A percentile compares a stretch with the other conserved stretches of the same genome.
Conservation (phyloP, 1,284 basidiomycete genomes). For the Malassezia caprae region DNA sequence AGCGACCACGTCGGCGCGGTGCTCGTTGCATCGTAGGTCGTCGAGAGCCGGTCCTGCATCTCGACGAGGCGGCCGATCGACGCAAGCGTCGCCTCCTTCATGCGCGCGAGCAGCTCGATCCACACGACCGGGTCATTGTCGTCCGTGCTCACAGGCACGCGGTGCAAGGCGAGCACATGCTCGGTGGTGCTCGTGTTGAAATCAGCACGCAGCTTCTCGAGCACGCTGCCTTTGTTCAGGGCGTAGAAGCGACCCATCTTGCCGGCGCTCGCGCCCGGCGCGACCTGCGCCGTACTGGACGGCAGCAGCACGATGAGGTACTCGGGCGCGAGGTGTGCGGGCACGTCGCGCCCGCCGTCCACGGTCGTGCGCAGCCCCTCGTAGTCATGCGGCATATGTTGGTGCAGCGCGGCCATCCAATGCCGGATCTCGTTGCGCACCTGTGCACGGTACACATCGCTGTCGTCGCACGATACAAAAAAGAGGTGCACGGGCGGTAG, state of each 20-base stretch:
- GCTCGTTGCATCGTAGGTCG: constrained; percentile 13
- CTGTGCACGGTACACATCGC: constrained; percentile 40
- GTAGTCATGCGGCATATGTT: constrained; percentile 22
- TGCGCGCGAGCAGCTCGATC: constrained; percentile 75
- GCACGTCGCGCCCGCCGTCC: constrained; percentile 38
- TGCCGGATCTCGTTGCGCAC: constrained; percentile 41
- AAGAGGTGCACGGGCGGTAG: constrained; percentile 39
- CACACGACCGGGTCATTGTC: constrained; percentile 64
- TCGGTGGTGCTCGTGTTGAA: constrained; percentile 83
- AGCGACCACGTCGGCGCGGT: constrained; percentile 30
- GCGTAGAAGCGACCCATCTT: constrained; percentile 54
- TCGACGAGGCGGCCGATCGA: constrained; percentile 69
- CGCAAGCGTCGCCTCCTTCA: constrained; percentile 74
- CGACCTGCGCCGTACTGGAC: constrained; percentile 58
- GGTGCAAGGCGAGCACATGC: constrained; percentile 24
- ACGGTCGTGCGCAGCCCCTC: constrained; percentile 22
- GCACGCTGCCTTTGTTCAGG: constrained; percentile 67
- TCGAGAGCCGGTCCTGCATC: constrained; percentile 28
- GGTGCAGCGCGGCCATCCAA: constrained; percentile 36
- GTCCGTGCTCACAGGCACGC: constrained; percentile 49
- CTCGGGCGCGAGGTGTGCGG: constrained; percentile 22
- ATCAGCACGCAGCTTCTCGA: constrained; percentile 84
- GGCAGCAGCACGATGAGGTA: constrained; percentile 43
- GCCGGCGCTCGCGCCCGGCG: constrained; percentile 43
- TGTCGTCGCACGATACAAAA: constrained; percentile 42